Evolutionary conservation across 1,139 yeast species (phyloP).

Genomic region (Pichia sorboxylosa): DNA sequence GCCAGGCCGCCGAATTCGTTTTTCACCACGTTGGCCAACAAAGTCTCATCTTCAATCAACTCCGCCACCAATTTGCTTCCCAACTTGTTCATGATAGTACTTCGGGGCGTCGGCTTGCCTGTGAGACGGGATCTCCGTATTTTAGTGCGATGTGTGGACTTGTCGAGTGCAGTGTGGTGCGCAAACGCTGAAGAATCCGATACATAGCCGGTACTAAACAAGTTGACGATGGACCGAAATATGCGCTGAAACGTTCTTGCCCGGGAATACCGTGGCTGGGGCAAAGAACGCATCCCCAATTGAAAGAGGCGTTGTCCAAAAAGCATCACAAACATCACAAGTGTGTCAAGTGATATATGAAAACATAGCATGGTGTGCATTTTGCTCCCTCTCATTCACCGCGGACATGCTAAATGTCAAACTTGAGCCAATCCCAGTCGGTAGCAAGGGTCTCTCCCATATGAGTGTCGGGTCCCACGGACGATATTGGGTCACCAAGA

Average conservation of each 20-base stretch:
- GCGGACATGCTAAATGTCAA: slow-evolving; percentile 15
- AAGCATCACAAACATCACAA: no score
- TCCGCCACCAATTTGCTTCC: slow-evolving; percentile 17
- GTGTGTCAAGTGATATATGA: no score
- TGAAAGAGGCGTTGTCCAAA: no score
- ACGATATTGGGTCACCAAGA: slow-evolving; percentile 12
- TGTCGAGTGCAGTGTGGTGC: slow-evolving; percentile 13
- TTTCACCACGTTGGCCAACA: slow-evolving; percentile 11
- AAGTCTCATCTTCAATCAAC: slow-evolving; percentile 16
- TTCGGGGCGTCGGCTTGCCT: slow-evolving; percentile 21
- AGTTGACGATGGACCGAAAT: slow-evolving; percentile 20
- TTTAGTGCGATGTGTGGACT: slow-evolving; percentile 17
- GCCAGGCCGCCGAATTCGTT: slow-evolving; percentile 9
- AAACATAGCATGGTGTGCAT: no score
- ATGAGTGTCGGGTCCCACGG: slow-evolving; percentile 17
- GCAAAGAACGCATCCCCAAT: slow-evolving; percentile 27
- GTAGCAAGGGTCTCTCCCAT: slow-evolving; percentile 25
- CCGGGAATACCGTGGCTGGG: slow-evolving; percentile 25
- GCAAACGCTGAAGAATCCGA: slow-evolving; percentile 23
- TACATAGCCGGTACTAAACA: slow-evolving; percentile 22
- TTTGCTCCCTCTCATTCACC: no score
- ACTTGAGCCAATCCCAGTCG: slow-evolving; percentile 26
- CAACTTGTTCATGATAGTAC: slow-evolving; percentile 15
- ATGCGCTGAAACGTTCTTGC: slow-evolving; percentile 21
- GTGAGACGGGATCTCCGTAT: slow-evolving; percentile 23